Percentiles rank a stretch among this genome's conserved stretches.
Evolutionary conservation across 257 asterid genomes (phyloP).

Genomic region (Solanum chilense): DNA sequence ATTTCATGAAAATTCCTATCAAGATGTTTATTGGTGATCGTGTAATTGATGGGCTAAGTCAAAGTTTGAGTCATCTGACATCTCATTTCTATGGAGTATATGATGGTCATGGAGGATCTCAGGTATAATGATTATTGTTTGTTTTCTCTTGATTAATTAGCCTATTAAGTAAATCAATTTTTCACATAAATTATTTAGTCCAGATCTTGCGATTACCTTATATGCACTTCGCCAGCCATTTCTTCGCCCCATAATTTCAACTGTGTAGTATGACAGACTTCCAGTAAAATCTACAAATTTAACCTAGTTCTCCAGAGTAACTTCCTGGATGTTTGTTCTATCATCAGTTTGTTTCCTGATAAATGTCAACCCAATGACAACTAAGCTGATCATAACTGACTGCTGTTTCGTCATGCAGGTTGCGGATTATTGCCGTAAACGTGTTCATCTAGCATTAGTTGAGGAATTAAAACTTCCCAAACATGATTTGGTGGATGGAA

Average conservation of each 20-base stretch:
- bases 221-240: neutral
- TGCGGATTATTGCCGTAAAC: conserved; percentile 66
- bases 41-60: conserved; percentile 41
- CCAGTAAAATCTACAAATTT: neutral
- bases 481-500: conserved; percentile 22
- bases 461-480: conserved; percentile 39
- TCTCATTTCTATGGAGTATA: conserved; percentile 86
- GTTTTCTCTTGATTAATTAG: neutral
- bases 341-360: neutral
- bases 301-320: neutral
- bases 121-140: conserved; percentile 33
- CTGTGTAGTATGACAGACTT: neutral
- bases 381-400: neutral
- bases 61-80: conserved; percentile 51
- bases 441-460: conserved; percentile 51
- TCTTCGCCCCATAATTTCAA: neutral
- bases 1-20: conserved; percentile 68
- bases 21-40: conserved; percentile 57
- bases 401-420: conserved; percentile 28
- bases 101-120: conserved; percentile 93
- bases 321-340: neutral
- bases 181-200: neutral
- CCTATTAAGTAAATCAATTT: neutral
- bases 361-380: neutral
- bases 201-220: neutral